phyloP scores from a whole-genome alignment of 75 land plant genomes.

The Ceratopteris richardii region DNA sequence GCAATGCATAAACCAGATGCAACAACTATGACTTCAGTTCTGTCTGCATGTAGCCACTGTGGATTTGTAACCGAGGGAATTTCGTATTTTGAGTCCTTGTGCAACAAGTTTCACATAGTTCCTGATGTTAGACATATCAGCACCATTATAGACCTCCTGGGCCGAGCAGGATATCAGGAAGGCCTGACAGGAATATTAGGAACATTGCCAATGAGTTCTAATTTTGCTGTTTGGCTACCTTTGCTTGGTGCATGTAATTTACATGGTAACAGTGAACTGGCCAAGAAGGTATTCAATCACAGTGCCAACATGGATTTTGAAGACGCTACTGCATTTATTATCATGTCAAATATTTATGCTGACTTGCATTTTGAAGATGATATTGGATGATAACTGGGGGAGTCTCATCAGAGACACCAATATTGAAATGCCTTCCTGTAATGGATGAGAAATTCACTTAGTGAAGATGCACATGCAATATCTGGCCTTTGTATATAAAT shows the following conservation, averaged over 20 bases:
- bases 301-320: not conserved
- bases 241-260: conserved; percentile 29
- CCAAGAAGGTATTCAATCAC: conserved; percentile 5
- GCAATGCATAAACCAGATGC: conserved; percentile 15
- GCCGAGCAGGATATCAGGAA: conserved; percentile 17
- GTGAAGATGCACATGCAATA: no score
- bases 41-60: conserved; percentile 35
- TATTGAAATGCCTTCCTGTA: no score
- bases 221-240: conserved; percentile 32
- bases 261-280: conserved; percentile 37
- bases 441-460: no score
- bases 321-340: not conserved
- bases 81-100: conserved; percentile 17
- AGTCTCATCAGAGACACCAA: no score
- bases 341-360: not conserved
- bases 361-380: not conserved
- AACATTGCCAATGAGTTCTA: conserved; percentile 27
- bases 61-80: conserved; percentile 20
- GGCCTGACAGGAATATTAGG: conserved; percentile 29
- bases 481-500: no score
- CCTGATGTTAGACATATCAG: conserved; percentile 30
- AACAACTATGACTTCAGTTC: conserved; percentile 25
- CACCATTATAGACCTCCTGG: conserved; percentile 33
- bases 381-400: not conserved
- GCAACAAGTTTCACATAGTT: conserved; percentile 7